Conservation (phyloP, 305 asterid genomes). For the Fraxinus nigra region DNA sequence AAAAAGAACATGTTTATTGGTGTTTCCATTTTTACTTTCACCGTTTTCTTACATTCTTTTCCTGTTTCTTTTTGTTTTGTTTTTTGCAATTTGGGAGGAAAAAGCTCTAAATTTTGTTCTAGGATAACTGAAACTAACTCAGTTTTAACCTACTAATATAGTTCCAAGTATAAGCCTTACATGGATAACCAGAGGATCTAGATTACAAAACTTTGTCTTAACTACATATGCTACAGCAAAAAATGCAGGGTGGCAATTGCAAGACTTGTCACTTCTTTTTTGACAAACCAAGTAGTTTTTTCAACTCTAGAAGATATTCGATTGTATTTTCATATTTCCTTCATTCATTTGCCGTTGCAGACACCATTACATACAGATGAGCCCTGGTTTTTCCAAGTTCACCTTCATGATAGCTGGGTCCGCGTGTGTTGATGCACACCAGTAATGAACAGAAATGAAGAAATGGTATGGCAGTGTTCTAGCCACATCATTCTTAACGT, state of each 20-base stretch:
- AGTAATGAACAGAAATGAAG: constrained; percentile 68
- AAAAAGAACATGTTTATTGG: not conserved
- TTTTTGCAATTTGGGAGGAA: not conserved
- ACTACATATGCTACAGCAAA: not conserved
- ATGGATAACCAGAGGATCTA: not conserved
- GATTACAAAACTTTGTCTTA: not conserved
- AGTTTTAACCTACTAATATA: not conserved
- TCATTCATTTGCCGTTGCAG: constrained; percentile 34
- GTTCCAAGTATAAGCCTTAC: not conserved
- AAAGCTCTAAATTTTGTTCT: not conserved
- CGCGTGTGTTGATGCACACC: constrained; percentile 30
- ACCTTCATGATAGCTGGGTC: constrained; percentile 23
- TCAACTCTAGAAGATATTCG: not conserved
- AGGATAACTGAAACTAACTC: not conserved
- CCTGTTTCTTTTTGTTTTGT: not conserved
- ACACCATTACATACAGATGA: constrained; percentile 21
- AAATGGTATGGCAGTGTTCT: constrained; percentile 75
- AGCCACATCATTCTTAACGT: constrained; percentile 58
- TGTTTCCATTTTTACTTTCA: not conserved
- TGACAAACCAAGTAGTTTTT: not conserved
- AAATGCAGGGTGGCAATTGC: not conserved
- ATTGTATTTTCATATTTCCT: constrained; percentile 5
- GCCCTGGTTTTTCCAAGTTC: constrained; percentile 21
- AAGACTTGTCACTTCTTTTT: not conserved
- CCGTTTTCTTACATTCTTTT: not conserved